These are phyloP conservation scores for Clavispora phyllophila DNA, from an alignment of 805 yeast species.

Conservation along the genomic window DNA sequence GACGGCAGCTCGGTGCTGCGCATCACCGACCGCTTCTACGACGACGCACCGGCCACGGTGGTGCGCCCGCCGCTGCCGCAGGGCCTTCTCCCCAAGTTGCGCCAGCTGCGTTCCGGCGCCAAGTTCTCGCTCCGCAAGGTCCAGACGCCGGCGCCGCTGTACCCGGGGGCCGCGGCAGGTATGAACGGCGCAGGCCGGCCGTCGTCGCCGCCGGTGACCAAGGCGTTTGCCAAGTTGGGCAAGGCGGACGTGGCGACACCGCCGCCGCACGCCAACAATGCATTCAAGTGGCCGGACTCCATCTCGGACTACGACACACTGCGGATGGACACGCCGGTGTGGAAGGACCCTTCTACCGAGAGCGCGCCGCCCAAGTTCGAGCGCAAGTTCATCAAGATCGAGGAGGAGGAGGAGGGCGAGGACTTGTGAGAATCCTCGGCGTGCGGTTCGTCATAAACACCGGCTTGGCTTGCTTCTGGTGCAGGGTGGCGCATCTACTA, in stretches of 20 bases:
- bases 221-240: slow-evolving; percentile 12
- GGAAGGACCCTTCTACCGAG: not conserved
- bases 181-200: slow-evolving; percentile 11
- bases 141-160: not conserved
- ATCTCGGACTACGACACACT: not conserved
- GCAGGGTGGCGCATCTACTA: no score
- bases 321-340: not conserved
- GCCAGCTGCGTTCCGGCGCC: slow-evolving; percentile 3
- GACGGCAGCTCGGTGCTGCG: slow-evolving; percentile 20
- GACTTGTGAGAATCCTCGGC: not conserved
- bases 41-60: slow-evolving; percentile 3
- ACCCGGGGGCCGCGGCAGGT: not conserved
- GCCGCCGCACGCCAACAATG: not conserved
- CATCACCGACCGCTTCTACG: slow-evolving; percentile 6
- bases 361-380: not conserved
- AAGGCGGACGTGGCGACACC: slow-evolving; percentile 8
- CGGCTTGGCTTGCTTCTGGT: no score
- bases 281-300: not conserved
- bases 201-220: slow-evolving; percentile 24
- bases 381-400: slow-evolving; percentile 1
- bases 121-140: slow-evolving; percentile 4
- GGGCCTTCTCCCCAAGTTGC: slow-evolving; percentile 5
- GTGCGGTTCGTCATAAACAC: no score
- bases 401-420: slow-evolving; percentile 1
- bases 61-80: not conserved